A percentile compares a stretch with the other conserved stretches of the same genome.
These are phyloP conservation scores for Perilla frutescens DNA, from an alignment of 257 asterid species.

Conservation along the genomic window DNA sequence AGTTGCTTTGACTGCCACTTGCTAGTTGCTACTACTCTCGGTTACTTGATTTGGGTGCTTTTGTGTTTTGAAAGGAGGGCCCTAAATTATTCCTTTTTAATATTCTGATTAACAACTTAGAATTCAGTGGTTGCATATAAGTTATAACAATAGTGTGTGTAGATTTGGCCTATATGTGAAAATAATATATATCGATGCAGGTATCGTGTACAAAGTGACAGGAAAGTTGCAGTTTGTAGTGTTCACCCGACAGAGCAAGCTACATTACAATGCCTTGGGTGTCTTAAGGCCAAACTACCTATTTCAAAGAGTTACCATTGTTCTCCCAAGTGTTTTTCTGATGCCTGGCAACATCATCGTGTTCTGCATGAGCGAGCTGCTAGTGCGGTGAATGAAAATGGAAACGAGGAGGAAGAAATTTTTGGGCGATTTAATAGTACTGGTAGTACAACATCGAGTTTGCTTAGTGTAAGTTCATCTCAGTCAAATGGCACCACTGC, in stretches of 20 bases:
- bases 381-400: conserved; percentile 75
- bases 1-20: conserved; percentile 20
- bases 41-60: conserved; percentile 20
- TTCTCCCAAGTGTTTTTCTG: conserved; percentile 88
- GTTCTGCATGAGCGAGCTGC: conserved; percentile 95
- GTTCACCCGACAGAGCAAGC: conserved; percentile 97
- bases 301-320: conserved; percentile 91
- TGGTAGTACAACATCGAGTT: conserved; percentile 48
- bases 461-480: conserved; percentile 50
- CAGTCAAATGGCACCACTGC: conserved; percentile 66
- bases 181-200: conserved; percentile 47
- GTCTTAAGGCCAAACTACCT: conserved; percentile 87
- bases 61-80: not conserved
- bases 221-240: conserved; percentile 84
- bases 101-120: not conserved
- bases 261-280: conserved; percentile 89
- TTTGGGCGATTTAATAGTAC: conserved; percentile 79
- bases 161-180: conserved; percentile 2
- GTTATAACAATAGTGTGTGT: not conserved
- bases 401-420: conserved; percentile 88
- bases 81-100: not conserved
- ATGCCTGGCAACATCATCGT: conserved; percentile 98
- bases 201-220: conserved; percentile 96
- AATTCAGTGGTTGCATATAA: conserved; percentile 16
- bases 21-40: not conserved